Percentiles rank a stretch among this genome's conserved stretches.
phyloP scores from a whole-genome alignment of 768 basidiomycete species.

The Xerocomus potaroensis region DNA sequence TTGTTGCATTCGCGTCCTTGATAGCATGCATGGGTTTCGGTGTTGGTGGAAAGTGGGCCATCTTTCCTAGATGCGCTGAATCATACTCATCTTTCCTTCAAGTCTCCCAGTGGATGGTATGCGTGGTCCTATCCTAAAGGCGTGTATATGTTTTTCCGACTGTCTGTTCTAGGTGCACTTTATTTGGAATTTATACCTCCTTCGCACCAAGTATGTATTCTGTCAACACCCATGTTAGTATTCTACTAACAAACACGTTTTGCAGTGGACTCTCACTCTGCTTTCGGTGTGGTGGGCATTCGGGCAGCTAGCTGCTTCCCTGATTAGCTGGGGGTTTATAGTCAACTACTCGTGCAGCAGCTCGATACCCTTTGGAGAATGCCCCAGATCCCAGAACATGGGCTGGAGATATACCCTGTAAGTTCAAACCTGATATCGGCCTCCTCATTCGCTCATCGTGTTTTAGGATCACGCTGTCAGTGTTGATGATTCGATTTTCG shows the following conservation, averaged over 20 bases:
- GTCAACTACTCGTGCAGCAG: constrained; percentile 49
- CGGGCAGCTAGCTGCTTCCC: constrained; percentile 46
- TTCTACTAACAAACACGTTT: background rate
- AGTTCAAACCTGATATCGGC: background rate
- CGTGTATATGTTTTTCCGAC: background rate
- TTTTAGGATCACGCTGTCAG: constrained; percentile 40
- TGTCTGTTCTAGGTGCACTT: constrained; percentile 34
- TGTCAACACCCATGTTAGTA: background rate
- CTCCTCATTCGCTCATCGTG: background rate
- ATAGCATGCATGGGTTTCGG: constrained; percentile 47
- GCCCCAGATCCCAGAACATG: constrained; percentile 47
- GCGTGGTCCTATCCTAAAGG: constrained; percentile 4
- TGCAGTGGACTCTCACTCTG: constrained; percentile 50
- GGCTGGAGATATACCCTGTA: constrained; percentile 59
- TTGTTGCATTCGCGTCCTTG: constrained; percentile 42
- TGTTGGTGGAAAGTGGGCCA: constrained; percentile 47
- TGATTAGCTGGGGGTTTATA: constrained; percentile 54
- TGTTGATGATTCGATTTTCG: background rate
- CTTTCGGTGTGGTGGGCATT: constrained; percentile 54
- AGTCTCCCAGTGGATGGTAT: constrained; percentile 47
- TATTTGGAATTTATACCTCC: constrained; percentile 43
- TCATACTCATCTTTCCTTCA: constrained; percentile 11
- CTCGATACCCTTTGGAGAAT: constrained; percentile 33
- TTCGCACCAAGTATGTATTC: constrained; percentile 32
- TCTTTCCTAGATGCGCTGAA: constrained; percentile 9